A percentile compares a stretch with the other conserved stretches of the same genome.
Conservation (phyloP, 129 eudicot species). For the Helichrysum umbraculigerum region DNA sequence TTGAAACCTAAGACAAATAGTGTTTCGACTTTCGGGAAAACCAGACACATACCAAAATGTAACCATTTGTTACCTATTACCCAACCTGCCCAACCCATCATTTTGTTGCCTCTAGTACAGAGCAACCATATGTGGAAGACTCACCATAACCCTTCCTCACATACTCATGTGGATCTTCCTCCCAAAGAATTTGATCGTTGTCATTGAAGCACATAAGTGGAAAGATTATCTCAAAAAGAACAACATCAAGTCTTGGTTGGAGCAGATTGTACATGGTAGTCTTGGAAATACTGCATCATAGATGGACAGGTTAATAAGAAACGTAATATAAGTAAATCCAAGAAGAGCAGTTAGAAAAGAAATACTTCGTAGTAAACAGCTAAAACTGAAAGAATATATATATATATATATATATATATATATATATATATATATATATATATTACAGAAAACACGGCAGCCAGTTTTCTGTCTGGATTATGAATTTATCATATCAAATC, state of each 20-base stretch:
- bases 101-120: not conserved
- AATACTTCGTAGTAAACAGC: not conserved
- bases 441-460: not conserved
- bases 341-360: not conserved
- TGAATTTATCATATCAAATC: not conserved
- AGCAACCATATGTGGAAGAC: constrained; percentile 30
- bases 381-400: not conserved
- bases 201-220: constrained; percentile 98
- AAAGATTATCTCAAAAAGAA: constrained; percentile 87
- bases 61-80: not conserved
- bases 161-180: constrained; percentile 97
- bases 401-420: too few relatives aligned
- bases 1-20: not conserved
- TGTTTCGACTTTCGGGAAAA: not conserved
- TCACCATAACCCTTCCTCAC: constrained; percentile 98
- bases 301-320: constrained; percentile 13
- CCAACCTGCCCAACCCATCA: not conserved
- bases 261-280: constrained; percentile 73
- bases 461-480: not conserved
- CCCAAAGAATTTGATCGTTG: constrained; percentile 95
- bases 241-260: constrained; percentile 79
- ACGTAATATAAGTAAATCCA: not conserved
- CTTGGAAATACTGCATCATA: constrained; percentile 71
- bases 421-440: too few relatives aligned
- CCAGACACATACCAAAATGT: not conserved